Conservation (phyloP, 345 rosid species). For the Aquilaria sinensis region DNA sequence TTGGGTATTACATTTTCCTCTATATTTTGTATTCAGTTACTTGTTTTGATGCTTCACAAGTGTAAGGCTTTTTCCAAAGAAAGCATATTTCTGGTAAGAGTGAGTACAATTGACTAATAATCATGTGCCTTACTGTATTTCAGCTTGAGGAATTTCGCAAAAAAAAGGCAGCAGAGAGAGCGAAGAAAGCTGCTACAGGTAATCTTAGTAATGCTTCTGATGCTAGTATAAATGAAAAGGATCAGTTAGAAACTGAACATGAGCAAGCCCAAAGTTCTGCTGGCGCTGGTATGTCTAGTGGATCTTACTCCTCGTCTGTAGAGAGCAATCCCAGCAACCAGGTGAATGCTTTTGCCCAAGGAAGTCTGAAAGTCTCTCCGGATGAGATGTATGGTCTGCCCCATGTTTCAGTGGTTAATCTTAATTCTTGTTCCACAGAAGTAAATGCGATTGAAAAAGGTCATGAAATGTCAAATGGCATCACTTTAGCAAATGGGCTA, state of each 20-base stretch:
- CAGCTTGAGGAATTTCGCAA: constrained; percentile 98
- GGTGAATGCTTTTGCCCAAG: constrained; percentile 5
- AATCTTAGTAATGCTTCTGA: constrained; percentile 35
- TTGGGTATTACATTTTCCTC: too few relatives aligned
- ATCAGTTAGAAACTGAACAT: constrained; percentile 28
- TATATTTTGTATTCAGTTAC: too few relatives aligned
- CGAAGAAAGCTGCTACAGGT: constrained; percentile 51
- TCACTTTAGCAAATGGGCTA: too few relatives aligned
- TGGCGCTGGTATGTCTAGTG: constrained; percentile 24
- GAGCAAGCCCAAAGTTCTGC: constrained; percentile 13
- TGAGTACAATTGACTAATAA: too few relatives aligned
- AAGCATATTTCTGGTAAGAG: too few relatives aligned
- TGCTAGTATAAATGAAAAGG: constrained; percentile 25
- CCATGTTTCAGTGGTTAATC: constrained; percentile 22
- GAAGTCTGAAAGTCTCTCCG: constrained; percentile 18
- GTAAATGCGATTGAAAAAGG: constrained; percentile 18
- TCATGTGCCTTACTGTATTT: not conserved
- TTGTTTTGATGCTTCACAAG: too few relatives aligned
- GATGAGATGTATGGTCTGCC: constrained; percentile 16
- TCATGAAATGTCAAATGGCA: constrained; percentile 20
- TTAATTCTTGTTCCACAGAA: constrained; percentile 24
- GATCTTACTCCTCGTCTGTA: too few relatives aligned
- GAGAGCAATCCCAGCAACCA: too few relatives aligned
- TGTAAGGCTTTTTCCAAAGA: too few relatives aligned
- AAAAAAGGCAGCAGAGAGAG: constrained; percentile 86